These are phyloP conservation scores for Peronospora farinosa DNA, from an alignment of 352 stramenopile genomes.

Conservation along the genomic window DNA sequence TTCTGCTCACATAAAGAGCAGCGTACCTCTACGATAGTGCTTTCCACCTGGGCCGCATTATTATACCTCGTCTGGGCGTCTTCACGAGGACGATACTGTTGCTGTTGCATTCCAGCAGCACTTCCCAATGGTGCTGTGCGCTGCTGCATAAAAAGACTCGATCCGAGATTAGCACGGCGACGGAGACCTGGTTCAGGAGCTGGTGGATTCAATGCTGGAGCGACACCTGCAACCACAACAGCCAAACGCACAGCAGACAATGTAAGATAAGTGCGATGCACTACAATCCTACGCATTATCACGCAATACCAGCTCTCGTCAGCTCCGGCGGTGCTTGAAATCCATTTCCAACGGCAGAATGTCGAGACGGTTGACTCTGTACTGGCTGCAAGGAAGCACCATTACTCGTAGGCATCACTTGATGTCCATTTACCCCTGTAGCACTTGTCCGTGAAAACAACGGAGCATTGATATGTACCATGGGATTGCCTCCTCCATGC, in stretches of 20 bases:
- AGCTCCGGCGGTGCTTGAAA: constrained; percentile 14
- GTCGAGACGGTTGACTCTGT: constrained; percentile 12
- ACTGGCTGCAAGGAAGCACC: constrained; percentile 19
- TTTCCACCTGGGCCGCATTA: constrained; percentile 75
- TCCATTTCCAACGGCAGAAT: constrained; percentile 13
- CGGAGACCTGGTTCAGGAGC: constrained; percentile 39
- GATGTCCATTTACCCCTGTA: constrained; percentile 11
- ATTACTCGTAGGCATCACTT: constrained; percentile 23
- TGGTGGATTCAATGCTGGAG: constrained; percentile 15
- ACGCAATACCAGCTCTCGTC: constrained; percentile 22
- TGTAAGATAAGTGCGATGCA: not conserved
- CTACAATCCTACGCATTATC: not conserved
- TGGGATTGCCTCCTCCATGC: constrained; percentile 55
- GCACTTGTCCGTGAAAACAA: constrained; percentile 53
- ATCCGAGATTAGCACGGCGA: constrained; percentile 53
- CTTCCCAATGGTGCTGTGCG: constrained; percentile 27
- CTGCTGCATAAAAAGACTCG: constrained; percentile 75
- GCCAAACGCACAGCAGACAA: constrained; percentile 1
- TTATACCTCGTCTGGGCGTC: constrained; percentile 69
- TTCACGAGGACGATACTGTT: constrained; percentile 61
- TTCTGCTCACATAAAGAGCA: not conserved
- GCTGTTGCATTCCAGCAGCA: constrained; percentile 29
- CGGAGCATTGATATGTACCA: constrained; percentile 77
- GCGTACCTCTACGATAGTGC: constrained; percentile 75
- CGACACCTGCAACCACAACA: constrained; percentile 10